A percentile compares a stretch with the other conserved stretches of the same genome.
Conservation (phyloP, 768 basidiomycete species). For the Xerocomellus amylosporus region DNA sequence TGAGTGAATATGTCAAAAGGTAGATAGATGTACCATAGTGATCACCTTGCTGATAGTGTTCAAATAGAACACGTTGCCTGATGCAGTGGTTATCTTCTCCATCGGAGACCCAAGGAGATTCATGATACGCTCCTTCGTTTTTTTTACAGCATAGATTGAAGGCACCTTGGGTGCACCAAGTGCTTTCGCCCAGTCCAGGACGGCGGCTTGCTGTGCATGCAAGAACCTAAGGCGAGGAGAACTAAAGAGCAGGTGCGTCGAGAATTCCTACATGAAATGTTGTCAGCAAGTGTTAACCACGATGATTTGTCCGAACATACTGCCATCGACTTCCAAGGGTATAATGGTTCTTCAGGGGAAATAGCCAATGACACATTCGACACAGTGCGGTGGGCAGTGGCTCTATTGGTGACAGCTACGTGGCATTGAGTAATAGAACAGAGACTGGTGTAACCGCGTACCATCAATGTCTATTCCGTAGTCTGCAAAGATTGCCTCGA, state of each 20-base stretch:
- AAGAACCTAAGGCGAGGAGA: slow-evolving; percentile 32
- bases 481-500: not conserved
- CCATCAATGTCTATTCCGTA: slow-evolving; percentile 2
- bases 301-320: not conserved
- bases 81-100: slow-evolving; percentile 13
- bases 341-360: slow-evolving; percentile 1
- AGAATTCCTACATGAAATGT: slow-evolving; percentile 26
- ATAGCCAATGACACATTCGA: not conserved
- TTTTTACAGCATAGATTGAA: slow-evolving; percentile 20
- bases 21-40: slow-evolving; percentile 12
- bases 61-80: slow-evolving; percentile 30
- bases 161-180: slow-evolving; percentile 31
- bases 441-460: not conserved
- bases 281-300: not conserved
- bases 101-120: slow-evolving; percentile 23
- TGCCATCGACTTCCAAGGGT: slow-evolving; percentile 3
- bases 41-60: slow-evolving; percentile 17
- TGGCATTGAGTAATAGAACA: not conserved
- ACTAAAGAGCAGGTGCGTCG: slow-evolving; percentile 32
- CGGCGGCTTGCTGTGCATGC: slow-evolving; percentile 24
- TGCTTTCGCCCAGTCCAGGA: slow-evolving; percentile 29
- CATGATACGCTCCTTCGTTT: slow-evolving; percentile 16
- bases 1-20: not conserved
- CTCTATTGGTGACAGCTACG: not conserved
- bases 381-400: not conserved